These are phyloP conservation scores for Aureobasidium sp. DNA, from an alignment of 2,329 filamentous ascomycete species.

Conservation along the genomic window DNA sequence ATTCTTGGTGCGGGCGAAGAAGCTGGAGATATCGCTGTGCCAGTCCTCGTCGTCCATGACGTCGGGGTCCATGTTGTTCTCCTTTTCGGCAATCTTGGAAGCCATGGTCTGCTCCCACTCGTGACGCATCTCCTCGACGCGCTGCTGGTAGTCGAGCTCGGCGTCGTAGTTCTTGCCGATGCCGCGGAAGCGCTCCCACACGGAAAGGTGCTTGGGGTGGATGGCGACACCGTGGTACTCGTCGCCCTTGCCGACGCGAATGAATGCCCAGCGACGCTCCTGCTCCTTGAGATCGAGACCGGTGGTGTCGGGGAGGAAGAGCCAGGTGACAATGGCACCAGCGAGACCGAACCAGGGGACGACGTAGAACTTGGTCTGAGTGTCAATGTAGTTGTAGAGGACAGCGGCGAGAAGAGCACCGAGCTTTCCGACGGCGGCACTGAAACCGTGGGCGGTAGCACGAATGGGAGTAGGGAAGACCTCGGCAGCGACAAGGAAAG, in stretches of 20 bases:
- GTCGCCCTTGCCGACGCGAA: constrained; percentile 65
- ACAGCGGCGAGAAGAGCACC: constrained; percentile 82
- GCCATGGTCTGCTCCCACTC: constrained; percentile 51
- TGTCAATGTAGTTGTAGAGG: constrained; percentile 90
- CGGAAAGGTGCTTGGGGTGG: constrained; percentile 77
- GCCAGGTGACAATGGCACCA: constrained; percentile 71
- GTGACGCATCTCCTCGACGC: constrained; percentile 71
- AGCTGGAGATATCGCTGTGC: constrained; percentile 44
- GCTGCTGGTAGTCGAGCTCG: constrained; percentile 72
- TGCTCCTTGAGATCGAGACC: constrained; percentile 96
- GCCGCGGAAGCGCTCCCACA: constrained; percentile 78
- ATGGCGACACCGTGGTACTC: constrained; percentile 94
- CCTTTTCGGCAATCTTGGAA: constrained; percentile 45
- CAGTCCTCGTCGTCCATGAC: constrained; percentile 37
- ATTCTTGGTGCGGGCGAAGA: constrained; percentile 45
- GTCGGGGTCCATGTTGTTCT: constrained; percentile 31
- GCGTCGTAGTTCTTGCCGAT: constrained; percentile 78
- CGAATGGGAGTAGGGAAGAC: constrained; percentile 94
- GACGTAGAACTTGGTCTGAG: constrained; percentile 77
- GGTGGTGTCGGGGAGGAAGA: constrained; percentile 95
- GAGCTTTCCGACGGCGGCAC: constrained; percentile 82
- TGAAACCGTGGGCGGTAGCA: constrained; percentile 88
- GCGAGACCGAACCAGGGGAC: constrained; percentile 92
- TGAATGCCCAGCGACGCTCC: constrained; percentile 85
- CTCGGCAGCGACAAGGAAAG: constrained; percentile 91